Evolutionary conservation across 768 basidiomycete genomes (phyloP), one percentile per base, ranked within the genome.

Genomic region (Trametes meyenii): DNA sequence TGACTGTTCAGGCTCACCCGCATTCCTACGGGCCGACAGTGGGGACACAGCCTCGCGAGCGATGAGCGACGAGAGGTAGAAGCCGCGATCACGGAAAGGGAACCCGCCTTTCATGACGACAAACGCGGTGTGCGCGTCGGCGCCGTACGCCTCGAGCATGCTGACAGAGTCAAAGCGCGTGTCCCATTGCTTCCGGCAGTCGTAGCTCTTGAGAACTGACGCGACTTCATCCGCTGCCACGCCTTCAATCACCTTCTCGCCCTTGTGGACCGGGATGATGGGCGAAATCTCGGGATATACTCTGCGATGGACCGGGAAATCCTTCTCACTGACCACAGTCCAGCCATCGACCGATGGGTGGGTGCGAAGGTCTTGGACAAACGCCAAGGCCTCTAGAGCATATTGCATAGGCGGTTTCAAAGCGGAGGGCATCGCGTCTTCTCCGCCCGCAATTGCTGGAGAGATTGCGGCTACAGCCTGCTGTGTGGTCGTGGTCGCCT

Each of bases 161-260:
- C 75, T 77, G 6, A 81, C 84, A n/a, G 83, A 85, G 60, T 89
- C 90, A 67, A 93, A 89, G 21, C 89, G 80, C 55, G 94, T 89
- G 69, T 97, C 95, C 95, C 95, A 97, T 26, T 82, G 81, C 71
- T 85, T 87, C 62, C 92, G 82, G 59, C 87, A 89, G 51, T 86
- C 83, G 42, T 83, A 81, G 62, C 87, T 88, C 8, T 81, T 81
- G 17, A 97, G 80, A 21, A 91, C 82, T 1, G 87, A 80, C 0
- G 85, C 87, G 38, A 98, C 79, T 72, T 99, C 96, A 70, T 97
- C 96, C 0, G 95, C 95, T 1, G 94, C 91, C 12, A 96, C 84
- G 3, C 95, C 94, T 71, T 98, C 92, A 51, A 98, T 88, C 62
- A 98, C 93, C 74, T 92, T 92, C 70, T 89, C 87, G 0, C 92